Base-by-base conservation (phyloP, 345 rosid species). In the Sonneratia alba region DNA sequence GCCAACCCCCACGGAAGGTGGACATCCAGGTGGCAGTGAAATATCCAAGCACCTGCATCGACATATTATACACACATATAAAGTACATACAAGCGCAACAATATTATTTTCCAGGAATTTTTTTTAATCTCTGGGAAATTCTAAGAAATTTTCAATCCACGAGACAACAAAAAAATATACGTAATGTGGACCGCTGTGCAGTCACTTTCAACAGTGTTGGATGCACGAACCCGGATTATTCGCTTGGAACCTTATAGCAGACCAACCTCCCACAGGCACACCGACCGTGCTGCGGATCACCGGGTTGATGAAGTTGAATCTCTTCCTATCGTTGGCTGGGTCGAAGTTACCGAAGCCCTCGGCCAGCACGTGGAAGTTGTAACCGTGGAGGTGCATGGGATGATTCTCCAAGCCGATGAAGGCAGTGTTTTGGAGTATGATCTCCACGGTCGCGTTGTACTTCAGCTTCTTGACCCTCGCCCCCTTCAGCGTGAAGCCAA, bases 291-390 rank as follows among this genome's bases (percentile, higher is more conserved):
- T 90, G 0, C 92, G 92, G 2, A 72, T 42, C 53, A 83, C 92
- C n/a, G 99, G 92, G 72, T 92, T 72, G 11, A 77, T 69, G 9
- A 87, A 72, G 73, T 95, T 95, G 75, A 84, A 84, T 71, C 82
- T 92, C 59, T 77, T 82, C 0, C 78, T 62, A 57, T 84, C 91
- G 3, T 66, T 84, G 7, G 15, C 53, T 1, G 83, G 74, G 79
- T 95, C 74, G 70, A 78, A 95, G 68, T 89, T 92, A 37, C 99
- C 99, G 66, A 95, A 95, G 19, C 96, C 99, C 77, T 90, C 98
- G 70, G 92, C 97, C 78, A 95, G 3, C 0, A 95, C 90, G 64
- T 90, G 87, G 75, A 95, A 95, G 74, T 95, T 83, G 57, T 81
- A 83, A 2, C 99, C 96, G 38, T 95, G 99, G 14, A 95, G 36